Base-by-base conservation (phyloP, 768 basidiomycete genomes). In the Leucosporidium scottii region DNA sequence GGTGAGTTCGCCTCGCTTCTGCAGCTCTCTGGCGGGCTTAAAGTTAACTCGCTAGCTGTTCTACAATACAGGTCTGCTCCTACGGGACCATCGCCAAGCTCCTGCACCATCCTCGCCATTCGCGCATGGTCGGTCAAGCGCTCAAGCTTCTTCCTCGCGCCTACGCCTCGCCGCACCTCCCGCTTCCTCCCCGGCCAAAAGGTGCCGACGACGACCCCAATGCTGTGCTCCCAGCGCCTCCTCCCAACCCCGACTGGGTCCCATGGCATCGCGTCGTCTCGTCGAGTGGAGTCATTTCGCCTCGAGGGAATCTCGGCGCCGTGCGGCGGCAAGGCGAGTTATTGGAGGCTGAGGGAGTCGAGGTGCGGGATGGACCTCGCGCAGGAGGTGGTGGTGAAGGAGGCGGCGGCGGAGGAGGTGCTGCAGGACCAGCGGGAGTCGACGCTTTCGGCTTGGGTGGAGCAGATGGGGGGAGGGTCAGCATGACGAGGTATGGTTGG, bases 241-340 rank as follows among this genome's bases (percentile, higher is more conserved):
- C 1, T 0, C 59, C 62, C 0, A 72, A 72, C 48, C 71, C 71
- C 5, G 55, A 48, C 55, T 48, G 28, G 13, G 65, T 67, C 2
- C 71, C 67, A 1, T 72, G 71, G 71, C 51, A 55, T 28, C 65
- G 71, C 49, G 65, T 72, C 54, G 59, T 72, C 27, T 27, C 49
- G 0, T 23, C 27, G 2, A 51, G 65, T 20, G 71, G 71, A 1
- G 54, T 67, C 23, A 72, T 72, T 47, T 58, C 55, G 1, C 71
- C 71, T 7, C 58, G 71, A 18, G 67, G 62, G 3, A 62, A 59
- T 34, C 47, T 56, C 25, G 27, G 47, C 4, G 66, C 67, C 3
- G 56, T 68, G 0, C 15, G 27, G 0, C 47, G 67, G 6, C 71
- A 72, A 50, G 71, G 67, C 1, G 67, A 72, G 39, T 72, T 50